phyloP scores from a whole-genome alignment of 1,284 basidiomycete species.

The Malassezia japonica region DNA sequence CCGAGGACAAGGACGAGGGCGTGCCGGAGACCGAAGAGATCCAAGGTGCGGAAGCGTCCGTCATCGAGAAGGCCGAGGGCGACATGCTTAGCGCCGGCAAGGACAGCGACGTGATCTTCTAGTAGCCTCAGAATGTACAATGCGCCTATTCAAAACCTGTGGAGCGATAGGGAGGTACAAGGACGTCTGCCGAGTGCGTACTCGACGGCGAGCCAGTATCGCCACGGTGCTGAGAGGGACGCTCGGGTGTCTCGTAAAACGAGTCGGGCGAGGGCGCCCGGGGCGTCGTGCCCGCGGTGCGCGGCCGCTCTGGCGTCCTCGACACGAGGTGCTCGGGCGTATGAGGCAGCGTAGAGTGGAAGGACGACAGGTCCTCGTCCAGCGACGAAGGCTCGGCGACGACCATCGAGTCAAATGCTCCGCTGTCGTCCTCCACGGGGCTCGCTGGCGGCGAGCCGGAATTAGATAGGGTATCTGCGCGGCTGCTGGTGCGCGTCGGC shows the following conservation, averaged over 20 bases:
- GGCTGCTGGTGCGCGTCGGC: slow-evolving; percentile 2
- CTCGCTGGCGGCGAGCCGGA: neutral
- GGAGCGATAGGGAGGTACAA: neutral
- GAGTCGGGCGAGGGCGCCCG: neutral
- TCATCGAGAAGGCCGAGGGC: slow-evolving; percentile 14
- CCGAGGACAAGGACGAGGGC: slow-evolving; percentile 12
- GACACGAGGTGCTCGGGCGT: no score
- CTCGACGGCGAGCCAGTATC: neutral
- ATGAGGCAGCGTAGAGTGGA: no score
- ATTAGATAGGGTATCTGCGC: slow-evolving; percentile 1
- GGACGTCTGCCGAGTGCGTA: neutral
- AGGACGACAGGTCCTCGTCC: no score
- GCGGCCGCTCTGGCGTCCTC: no score
- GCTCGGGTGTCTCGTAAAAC: neutral
- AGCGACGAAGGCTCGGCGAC: no score
- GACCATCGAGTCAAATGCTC: no score
- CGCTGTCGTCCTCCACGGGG: neutral
- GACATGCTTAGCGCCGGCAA: slow-evolving; percentile 41
- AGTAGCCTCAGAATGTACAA: slow-evolving; percentile 2
- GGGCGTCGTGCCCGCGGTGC: neutral
- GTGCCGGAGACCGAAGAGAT: slow-evolving; percentile 9
- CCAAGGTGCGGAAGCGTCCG: slow-evolving; percentile 5
- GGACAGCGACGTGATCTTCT: slow-evolving; percentile 48
- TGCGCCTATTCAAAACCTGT: neutral
- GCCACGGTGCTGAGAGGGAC: neutral